phyloP scores from a whole-genome alignment of 1,284 basidiomycete genomes.

The Cutaneotrichosporon cavernicola region DNA sequence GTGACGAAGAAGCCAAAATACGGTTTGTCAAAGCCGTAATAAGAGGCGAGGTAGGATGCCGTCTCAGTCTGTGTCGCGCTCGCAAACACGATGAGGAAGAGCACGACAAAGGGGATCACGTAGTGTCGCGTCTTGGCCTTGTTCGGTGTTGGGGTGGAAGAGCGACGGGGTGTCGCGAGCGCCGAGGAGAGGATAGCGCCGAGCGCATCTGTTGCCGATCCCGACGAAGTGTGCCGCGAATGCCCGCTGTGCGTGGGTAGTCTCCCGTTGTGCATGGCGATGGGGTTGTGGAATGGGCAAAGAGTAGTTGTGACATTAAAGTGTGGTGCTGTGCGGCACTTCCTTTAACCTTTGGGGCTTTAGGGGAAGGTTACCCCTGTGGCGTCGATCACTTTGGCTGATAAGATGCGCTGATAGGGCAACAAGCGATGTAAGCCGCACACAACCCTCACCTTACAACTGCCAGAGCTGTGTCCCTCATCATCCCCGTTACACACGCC shows the following conservation, averaged over 20 bases:
- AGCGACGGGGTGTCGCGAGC: background rate
- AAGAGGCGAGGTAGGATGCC: constrained; percentile 37
- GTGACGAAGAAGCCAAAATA: constrained; percentile 54
- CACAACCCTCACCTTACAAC: background rate
- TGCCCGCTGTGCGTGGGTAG: background rate
- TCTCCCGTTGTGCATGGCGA: background rate
- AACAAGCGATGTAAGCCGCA: background rate
- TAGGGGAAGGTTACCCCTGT: background rate
- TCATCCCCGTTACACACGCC: background rate
- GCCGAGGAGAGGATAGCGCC: background rate
- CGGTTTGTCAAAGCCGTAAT: constrained; percentile 44
- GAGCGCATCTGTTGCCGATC: background rate
- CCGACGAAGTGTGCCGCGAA: background rate
- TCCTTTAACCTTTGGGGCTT: too few species aligned
- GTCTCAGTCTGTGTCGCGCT: constrained; percentile 50
- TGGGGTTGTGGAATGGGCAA: background rate
- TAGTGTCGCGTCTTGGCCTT: constrained; percentile 3
- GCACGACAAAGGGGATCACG: constrained; percentile 40
- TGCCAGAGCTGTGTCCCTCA: background rate
- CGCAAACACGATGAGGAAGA: constrained; percentile 46
- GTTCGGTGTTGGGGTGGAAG: background rate
- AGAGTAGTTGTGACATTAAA: background rate
- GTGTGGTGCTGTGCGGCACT: background rate
- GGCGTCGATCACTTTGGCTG: background rate
- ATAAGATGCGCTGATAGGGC: constrained; percentile 3